Evolutionary conservation across 148 eudicot species (phyloP).

Genomic region (Vaccinium myrtillus): DNA sequence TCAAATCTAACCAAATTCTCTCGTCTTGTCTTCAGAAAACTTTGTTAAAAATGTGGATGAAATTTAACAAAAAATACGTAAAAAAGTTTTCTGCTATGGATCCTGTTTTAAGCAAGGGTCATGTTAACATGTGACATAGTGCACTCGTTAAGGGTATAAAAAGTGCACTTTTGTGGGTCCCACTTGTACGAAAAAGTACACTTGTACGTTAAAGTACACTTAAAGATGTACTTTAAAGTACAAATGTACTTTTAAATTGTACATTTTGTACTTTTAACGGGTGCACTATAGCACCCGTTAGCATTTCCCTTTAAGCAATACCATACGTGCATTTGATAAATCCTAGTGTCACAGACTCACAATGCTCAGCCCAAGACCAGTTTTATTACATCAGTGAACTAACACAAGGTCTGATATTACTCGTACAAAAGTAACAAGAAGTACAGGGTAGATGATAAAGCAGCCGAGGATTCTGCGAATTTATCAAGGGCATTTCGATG

Average conservation of each 20-base stretch:
- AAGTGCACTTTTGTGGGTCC: no score
- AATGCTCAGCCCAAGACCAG: neutral
- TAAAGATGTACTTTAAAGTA: no score
- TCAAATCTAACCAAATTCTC: neutral
- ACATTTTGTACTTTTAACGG: no score
- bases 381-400: neutral
- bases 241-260: no score
- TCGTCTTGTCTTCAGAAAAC: neutral
- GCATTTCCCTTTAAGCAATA: neutral
- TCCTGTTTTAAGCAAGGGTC: neutral
- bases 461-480: neutral
- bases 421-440: neutral
- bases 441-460: neutral
- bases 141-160: no score
- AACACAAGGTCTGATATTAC: neutral
- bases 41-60: neutral
- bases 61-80: no score
- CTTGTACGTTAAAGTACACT: no score
- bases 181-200: no score
- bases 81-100: neutral
- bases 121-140: no score
- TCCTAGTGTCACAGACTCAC: neutral
- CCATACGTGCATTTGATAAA: neutral
- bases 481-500: neutral
- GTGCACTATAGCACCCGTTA: no score